Evolutionary conservation across 306 rosid species (phyloP).

Genomic region (Cucumis cinereus): DNA sequence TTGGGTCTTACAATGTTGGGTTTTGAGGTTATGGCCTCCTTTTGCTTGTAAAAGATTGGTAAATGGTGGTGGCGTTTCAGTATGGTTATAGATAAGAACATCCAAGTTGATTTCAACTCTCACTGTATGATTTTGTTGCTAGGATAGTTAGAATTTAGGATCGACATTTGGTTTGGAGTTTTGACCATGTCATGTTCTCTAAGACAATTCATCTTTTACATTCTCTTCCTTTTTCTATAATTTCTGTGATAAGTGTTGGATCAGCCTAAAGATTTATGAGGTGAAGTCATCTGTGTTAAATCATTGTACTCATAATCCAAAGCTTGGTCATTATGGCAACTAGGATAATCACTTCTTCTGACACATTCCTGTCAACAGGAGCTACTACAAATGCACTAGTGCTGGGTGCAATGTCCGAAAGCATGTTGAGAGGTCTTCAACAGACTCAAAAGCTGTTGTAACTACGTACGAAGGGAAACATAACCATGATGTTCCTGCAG

Average conservation of each 20-base stretch:
- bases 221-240: background rate
- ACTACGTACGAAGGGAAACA: conserved; percentile 92
- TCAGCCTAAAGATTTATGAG: background rate
- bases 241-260: background rate
- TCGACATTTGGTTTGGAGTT: background rate
- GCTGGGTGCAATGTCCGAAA: conserved; percentile 90
- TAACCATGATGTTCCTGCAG: conserved; percentile 80
- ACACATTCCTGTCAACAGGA: conserved; percentile 37
- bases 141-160: background rate
- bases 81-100: background rate
- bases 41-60: background rate
- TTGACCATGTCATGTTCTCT: background rate
- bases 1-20: background rate
- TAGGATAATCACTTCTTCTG: conserved; percentile 2
- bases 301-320: background rate
- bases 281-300: background rate
- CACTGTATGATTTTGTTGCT: background rate
- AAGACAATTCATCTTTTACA: background rate
- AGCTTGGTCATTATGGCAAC: background rate
- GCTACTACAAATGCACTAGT: conserved; percentile 89
- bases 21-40: background rate
- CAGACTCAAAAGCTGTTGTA: conserved; percentile 80
- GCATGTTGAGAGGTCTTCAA: conserved; percentile 91
- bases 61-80: background rate
- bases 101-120: background rate